Conservation (phyloP, 192 early-diverging fungal genomes). For the Coemansia sp. region DNA sequence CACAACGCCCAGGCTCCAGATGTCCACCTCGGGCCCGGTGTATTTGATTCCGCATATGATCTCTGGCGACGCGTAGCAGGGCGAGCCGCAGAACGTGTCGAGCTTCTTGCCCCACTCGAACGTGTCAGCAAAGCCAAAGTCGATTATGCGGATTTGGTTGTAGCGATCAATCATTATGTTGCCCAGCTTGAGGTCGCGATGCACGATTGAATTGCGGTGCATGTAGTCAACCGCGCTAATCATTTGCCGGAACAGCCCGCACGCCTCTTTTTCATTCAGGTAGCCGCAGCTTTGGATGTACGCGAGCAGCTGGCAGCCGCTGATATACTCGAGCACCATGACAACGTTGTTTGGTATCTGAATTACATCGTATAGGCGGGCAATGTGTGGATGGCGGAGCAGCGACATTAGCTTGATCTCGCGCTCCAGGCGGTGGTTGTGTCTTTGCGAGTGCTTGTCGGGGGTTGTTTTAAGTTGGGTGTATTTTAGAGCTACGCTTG, state of each 20-base stretch:
- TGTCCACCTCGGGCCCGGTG: slow-evolving; percentile 83
- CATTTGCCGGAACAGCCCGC: slow-evolving; percentile 77
- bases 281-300: slow-evolving; percentile 75
- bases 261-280: slow-evolving; percentile 79
- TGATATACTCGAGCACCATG: slow-evolving; percentile 83
- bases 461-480: slow-evolving; percentile 49
- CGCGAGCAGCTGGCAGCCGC: slow-evolving; percentile 81
- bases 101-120: slow-evolving; percentile 56
- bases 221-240: slow-evolving; percentile 76
- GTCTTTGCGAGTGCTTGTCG: slow-evolving; percentile 56
- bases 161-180: slow-evolving; percentile 77
- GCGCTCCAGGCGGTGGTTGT: slow-evolving; percentile 74
- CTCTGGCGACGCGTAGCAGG: slow-evolving; percentile 83
- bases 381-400: slow-evolving; percentile 86
- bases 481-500: slow-evolving; percentile 64
- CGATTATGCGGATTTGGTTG: slow-evolving; percentile 80
- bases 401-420: slow-evolving; percentile 79
- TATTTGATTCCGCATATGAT: slow-evolving; percentile 76
- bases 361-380: slow-evolving; percentile 80
- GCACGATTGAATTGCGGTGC: slow-evolving; percentile 65
- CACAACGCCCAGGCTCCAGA: slow-evolving; percentile 85
- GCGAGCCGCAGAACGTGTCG: slow-evolving; percentile 61
- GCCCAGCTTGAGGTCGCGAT: slow-evolving; percentile 81
- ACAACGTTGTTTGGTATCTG: slow-evolving; percentile 75
- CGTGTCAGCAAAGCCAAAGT: slow-evolving; percentile 83